Evolutionary conservation across 768 basidiomycete genomes (phyloP).

Genomic region (Suillus clintonianus): DNA sequence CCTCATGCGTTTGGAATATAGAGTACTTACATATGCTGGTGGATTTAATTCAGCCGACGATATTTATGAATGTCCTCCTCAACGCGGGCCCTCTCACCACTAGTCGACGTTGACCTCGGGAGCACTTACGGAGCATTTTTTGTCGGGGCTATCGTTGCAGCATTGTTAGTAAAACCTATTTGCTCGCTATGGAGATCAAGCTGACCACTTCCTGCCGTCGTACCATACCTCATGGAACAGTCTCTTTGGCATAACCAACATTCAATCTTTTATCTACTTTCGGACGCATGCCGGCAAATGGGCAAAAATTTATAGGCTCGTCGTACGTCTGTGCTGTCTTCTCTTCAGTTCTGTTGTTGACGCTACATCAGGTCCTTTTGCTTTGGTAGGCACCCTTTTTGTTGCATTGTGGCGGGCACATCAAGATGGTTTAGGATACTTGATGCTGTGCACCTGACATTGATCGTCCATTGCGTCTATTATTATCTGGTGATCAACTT

Average conservation of each 20-base stretch:
- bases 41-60: neutral
- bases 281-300: neutral
- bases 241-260: conserved; percentile 4
- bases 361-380: conserved; percentile 1
- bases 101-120: fast-evolving
- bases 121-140: neutral
- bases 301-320: neutral
- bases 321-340: neutral
- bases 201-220: neutral
- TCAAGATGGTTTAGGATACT: conserved; percentile 28
- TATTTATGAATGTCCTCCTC: neutral
- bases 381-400: conserved; percentile 7
- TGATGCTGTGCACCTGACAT: conserved; percentile 35
- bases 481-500: conserved; percentile 38
- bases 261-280: conserved; percentile 5
- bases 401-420: neutral
- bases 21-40: neutral
- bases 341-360: neutral
- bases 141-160: neutral
- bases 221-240: neutral
- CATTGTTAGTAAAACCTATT: neutral
- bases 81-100: too few species aligned
- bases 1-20: neutral
- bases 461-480: conserved; percentile 37
- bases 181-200: neutral